A percentile compares a stretch with the other conserved stretches of the same genome.
Conservation (phyloP, 1,284 basidiomycete species). For the Malassezia furfur region DNA sequence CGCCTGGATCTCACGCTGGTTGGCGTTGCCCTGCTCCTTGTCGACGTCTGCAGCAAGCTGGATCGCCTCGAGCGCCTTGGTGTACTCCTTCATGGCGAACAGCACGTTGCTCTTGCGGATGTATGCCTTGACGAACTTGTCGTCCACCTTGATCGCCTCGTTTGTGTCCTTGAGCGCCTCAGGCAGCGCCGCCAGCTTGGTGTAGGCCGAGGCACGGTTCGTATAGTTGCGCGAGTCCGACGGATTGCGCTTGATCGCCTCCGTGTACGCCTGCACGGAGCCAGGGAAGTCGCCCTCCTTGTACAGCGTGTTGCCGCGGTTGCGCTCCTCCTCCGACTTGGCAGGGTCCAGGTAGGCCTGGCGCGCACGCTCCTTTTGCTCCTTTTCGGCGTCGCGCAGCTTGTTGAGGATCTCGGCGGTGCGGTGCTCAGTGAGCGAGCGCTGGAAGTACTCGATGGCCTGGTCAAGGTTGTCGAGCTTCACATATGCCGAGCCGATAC, state of each 20-base stretch:
- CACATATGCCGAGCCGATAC: constrained; percentile 74
- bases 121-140: constrained; percentile 69
- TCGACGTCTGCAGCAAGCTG: constrained; percentile 35
- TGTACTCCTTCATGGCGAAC: constrained; percentile 81
- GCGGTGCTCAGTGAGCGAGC: constrained; percentile 85
- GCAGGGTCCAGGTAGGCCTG: constrained; percentile 82
- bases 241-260: constrained; percentile 93
- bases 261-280: constrained; percentile 86
- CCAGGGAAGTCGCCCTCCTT: constrained; percentile 60
- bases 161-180: constrained; percentile 95
- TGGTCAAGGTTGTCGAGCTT: constrained; percentile 68
- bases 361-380: constrained; percentile 66
- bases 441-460: constrained; percentile 53
- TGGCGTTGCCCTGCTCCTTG: constrained; percentile 24
- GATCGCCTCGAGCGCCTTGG: constrained; percentile 54
- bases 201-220: constrained; percentile 92
- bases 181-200: constrained; percentile 82
- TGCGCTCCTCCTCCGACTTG: constrained; percentile 71
- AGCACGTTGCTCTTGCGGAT: constrained; percentile 85
- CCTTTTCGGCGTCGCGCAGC: constrained; percentile 64
- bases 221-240: constrained; percentile 84
- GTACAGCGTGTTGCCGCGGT: constrained; percentile 85
- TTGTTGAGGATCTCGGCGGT: constrained; percentile 87
- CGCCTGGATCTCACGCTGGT: constrained; percentile 35
- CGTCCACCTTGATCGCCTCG: constrained; percentile 83